Base-by-base conservation (phyloP, 2,329 filamentous ascomycete genomes). In the Fusarium phyllophilum region DNA sequence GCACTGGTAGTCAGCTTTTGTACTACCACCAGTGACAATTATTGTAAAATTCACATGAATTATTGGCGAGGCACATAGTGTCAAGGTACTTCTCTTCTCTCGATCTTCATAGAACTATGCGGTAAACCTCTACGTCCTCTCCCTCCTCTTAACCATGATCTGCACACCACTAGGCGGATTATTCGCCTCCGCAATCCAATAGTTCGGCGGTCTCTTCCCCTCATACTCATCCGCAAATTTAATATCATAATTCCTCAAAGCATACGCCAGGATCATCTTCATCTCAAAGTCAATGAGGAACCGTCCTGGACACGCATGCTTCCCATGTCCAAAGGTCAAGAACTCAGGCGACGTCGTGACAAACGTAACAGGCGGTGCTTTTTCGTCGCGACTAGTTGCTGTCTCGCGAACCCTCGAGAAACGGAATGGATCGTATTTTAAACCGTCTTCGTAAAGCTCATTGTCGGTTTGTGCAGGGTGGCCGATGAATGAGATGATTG, bases 381-480 rank as follows among this genome's bases (percentile, higher is more conserved):
- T 73, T 34, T 78, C 73, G 8, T 57, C 62, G 2, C 60, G 51
- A 14, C 45, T 61, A 1, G 55, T 68, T 4, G 78, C 75, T 6
- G 73, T 66, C 62, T 83, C 81, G 6, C 83, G 79, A 15, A 77
- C 62, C 6, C 82, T 78, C 8, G 83, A 82, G 60, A 84, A 86
- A 2, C 84, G 79, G 60, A 84, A 85, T 0, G 83, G 84, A 24
- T 85, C 84, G 69, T 79, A 86, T 31, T 81, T 81, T 13, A 76
- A 36, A 0, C 83, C 78, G 6, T 85, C 80, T 13, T 81, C 79
- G 45, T 82, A 80, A 2, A 49, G 61, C 1, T 80, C 79, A 8
- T 61, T 61, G 49, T 85, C 81, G 1, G 68, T 78, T 15, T 82
- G 80, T 11, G 77, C 75, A 1, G 78, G 79, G 22, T 78, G 77